A percentile compares a stretch with the other conserved stretches of the same genome.
Evolutionary conservation across 192 early-diverging fungal genomes (phyloP).

Genomic region (Mortierella antarctica): DNA sequence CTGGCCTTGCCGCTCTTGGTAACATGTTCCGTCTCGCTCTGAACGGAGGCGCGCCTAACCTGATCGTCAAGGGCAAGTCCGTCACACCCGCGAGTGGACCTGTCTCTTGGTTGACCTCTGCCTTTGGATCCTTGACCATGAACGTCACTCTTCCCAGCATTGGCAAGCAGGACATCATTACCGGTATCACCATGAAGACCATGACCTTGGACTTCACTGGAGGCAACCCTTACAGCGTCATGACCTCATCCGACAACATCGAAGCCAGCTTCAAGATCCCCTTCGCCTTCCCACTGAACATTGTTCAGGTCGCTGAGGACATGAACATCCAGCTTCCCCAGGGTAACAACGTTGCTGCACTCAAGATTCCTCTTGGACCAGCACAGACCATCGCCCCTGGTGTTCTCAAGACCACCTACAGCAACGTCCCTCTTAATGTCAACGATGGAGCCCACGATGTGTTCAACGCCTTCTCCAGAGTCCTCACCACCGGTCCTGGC

Average conservation of each 20-base stretch:
- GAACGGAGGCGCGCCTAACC: constrained; percentile 56
- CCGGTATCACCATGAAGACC: constrained; percentile 62
- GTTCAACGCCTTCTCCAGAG: constrained; percentile 65
- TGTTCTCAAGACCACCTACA: constrained; percentile 59
- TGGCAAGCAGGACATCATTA: constrained; percentile 62
- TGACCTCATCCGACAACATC: constrained; percentile 57
- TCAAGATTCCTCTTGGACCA: constrained; percentile 39
- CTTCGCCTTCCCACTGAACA: constrained; percentile 68
- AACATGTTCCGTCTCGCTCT: constrained; percentile 62
- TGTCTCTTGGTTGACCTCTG: constrained; percentile 62
- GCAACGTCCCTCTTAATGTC: constrained; percentile 56
- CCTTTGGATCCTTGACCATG: constrained; percentile 60
- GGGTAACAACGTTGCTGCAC: constrained; percentile 37
- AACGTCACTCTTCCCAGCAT: constrained; percentile 60
- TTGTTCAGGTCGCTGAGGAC: constrained; percentile 64
- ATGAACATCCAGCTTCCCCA: constrained; percentile 57
- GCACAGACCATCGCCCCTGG: constrained; percentile 59
- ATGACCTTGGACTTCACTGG: constrained; percentile 63
- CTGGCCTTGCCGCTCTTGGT: constrained; percentile 58
- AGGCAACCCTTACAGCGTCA: constrained; percentile 57
- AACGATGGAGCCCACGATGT: constrained; percentile 33
- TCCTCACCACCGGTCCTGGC: constrained; percentile 56
- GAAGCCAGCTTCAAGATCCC: constrained; percentile 65
- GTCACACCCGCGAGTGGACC: constrained; percentile 58
- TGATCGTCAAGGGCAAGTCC: constrained; percentile 60